Evolutionary conservation across 352 stramenopile genomes (phyloP).

Genomic region (Pythium aphanidermatum): DNA sequence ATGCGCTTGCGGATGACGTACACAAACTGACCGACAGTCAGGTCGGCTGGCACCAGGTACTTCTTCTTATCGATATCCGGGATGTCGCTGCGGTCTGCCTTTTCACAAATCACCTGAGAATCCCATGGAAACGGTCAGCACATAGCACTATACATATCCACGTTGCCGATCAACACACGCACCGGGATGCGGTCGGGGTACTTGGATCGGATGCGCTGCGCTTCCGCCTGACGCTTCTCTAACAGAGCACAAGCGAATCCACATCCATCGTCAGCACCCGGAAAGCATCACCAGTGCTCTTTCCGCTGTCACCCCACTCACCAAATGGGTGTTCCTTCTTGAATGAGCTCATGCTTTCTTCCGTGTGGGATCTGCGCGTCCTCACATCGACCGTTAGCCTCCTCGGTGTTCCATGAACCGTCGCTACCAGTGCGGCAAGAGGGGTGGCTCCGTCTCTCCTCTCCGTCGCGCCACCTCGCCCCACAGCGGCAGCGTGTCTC

Average conservation of each 20-base stretch:
- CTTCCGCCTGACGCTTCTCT: slow-evolving; percentile 97
- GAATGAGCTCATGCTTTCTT: slow-evolving; percentile 76
- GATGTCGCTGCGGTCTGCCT: slow-evolving; percentile 97
- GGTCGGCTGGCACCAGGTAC: slow-evolving; percentile 95
- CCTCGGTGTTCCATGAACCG: neutral
- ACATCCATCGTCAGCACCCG: too few species aligned
- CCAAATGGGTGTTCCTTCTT: slow-evolving; percentile 89
- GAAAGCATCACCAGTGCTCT: neutral
- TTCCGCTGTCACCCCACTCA: slow-evolving; percentile 21
- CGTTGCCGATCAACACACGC: neutral
- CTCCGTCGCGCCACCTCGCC: too few species aligned
- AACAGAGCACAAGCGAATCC: neutral
- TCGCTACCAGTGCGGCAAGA: too few species aligned
- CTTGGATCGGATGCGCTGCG: slow-evolving; percentile 97
- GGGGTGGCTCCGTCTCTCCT: too few species aligned
- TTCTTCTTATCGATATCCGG: slow-evolving; percentile 99
- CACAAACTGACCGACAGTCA: slow-evolving; percentile 98
- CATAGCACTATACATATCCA: neutral
- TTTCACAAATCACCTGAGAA: slow-evolving; percentile 85
- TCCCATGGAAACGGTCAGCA: neutral
- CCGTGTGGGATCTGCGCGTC: slow-evolving; percentile 7
- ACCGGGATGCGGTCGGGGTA: slow-evolving; percentile 98
- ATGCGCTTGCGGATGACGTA: slow-evolving; percentile 99
- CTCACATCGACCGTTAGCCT: neutral
- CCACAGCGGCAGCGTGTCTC: too few species aligned